Conservation (phyloP, 345 rosid species). For the Pseudoturritis turrita region DNA sequence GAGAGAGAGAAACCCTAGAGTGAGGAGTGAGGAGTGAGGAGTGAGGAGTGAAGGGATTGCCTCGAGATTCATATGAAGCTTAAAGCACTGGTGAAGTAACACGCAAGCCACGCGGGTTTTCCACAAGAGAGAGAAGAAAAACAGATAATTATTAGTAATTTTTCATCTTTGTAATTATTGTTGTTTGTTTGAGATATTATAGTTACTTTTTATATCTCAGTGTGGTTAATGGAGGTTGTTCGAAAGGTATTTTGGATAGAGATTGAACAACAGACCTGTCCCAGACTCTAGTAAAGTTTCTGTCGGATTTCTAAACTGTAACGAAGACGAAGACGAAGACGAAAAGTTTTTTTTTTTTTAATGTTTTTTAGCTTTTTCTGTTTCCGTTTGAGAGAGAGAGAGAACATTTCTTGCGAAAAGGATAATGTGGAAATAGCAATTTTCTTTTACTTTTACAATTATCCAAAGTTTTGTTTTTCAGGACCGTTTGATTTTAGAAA, state of each 20-base stretch:
- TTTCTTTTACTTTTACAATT: background rate
- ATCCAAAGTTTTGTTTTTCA: background rate
- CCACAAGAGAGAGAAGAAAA: background rate
- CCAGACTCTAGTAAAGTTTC: background rate
- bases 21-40: background rate
- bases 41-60: background rate
- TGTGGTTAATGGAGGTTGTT: conserved; percentile 10
- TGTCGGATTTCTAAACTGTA: conserved; percentile 9
- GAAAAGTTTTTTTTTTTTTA: background rate
- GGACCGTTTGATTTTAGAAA: conserved; percentile 7
- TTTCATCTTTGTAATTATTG: background rate
- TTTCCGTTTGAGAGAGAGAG: background rate
- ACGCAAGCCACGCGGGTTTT: conserved; percentile 29
- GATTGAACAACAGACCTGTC: conserved; percentile 11
- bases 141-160: background rate
- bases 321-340: background rate
- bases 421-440: background rate
- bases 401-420: background rate
- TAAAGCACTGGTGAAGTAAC: conserved; percentile 27
- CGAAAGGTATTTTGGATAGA: background rate
- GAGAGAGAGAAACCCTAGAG: conserved; percentile 6
- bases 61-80: conserved; percentile 24
- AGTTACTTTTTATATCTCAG: conserved; percentile 4
- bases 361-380: background rate
- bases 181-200: conserved; percentile 8